phyloP scores from a whole-genome alignment of 768 basidiomycete species.

The Russula sp. region DNA sequence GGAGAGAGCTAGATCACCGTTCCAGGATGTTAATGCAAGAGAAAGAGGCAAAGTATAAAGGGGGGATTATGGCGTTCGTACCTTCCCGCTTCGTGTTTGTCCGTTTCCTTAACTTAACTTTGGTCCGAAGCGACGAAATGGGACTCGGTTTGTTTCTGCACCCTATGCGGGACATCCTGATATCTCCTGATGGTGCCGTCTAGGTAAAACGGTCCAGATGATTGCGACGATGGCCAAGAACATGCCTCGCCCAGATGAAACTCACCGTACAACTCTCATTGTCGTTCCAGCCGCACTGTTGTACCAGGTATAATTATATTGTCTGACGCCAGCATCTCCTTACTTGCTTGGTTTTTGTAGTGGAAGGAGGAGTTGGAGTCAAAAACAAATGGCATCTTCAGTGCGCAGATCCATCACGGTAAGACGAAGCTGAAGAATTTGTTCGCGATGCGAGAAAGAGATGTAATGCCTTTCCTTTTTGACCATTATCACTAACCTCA shows the following conservation, averaged over 20 bases:
- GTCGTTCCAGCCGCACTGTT: slow-evolving; percentile 74
- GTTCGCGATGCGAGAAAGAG: slow-evolving; percentile 45
- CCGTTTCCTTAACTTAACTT: not conserved
- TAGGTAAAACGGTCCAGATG: slow-evolving; percentile 72
- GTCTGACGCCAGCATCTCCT: not conserved
- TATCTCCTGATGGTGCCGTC: not conserved
- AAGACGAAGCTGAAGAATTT: slow-evolving; percentile 55
- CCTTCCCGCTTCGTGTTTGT: not conserved
- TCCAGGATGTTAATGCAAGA: slow-evolving; percentile 66
- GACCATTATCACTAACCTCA: not conserved
- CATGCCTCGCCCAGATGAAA: slow-evolving; percentile 44
- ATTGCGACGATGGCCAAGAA: slow-evolving; percentile 74
- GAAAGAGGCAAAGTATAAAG: slow-evolving; percentile 39
- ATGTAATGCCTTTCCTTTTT: slow-evolving; percentile 34
- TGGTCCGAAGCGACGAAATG: slow-evolving; percentile 54
- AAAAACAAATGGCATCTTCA: slow-evolving; percentile 58
- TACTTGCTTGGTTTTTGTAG: slow-evolving; percentile 30
- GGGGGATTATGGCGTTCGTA: slow-evolving; percentile 58
- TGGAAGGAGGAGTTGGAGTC: slow-evolving; percentile 70
- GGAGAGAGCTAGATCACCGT: too few species aligned
- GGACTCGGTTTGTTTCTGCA: slow-evolving; percentile 38
- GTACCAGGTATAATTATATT: slow-evolving; percentile 43
- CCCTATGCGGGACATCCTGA: not conserved
- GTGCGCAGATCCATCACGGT: slow-evolving; percentile 67
- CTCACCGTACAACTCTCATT: slow-evolving; percentile 54